Percentiles rank a stretch among this genome's conserved stretches.
These are phyloP conservation scores for Triangularia setosa DNA, from an alignment of 2,329 filamentous ascomycete genomes.

Conservation along the genomic window DNA sequence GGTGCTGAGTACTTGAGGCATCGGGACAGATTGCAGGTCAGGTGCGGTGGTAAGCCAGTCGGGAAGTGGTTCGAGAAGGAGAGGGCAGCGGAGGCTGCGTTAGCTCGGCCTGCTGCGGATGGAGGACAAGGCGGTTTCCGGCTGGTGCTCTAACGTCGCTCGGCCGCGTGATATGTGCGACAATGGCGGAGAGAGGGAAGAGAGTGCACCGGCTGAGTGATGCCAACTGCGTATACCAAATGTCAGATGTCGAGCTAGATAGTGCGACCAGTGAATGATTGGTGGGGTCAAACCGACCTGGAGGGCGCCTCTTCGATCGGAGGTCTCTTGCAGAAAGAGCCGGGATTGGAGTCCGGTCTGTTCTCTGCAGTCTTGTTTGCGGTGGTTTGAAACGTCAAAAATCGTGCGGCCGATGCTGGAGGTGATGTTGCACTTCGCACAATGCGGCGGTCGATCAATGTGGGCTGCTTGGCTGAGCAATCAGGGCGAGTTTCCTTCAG, in stretches of 20 bases:
- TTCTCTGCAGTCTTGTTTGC: neutral
- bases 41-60: neutral
- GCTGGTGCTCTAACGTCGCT: neutral
- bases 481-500: constrained; percentile 4
- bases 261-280: neutral
- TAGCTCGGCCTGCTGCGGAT: neutral
- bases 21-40: constrained; percentile 34
- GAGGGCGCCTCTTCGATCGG: neutral
- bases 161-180: neutral
- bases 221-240: neutral
- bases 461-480: constrained; percentile 11
- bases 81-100: neutral
- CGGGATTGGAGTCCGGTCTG: neutral
- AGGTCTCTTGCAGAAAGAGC: neutral
- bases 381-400: neutral
- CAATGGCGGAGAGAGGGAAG: neutral
- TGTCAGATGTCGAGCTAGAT: neutral
- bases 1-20: constrained; percentile 71
- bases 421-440: neutral
- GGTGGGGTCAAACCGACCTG: neutral
- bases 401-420: neutral
- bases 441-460: neutral
- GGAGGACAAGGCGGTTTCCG: neutral
- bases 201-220: neutral
- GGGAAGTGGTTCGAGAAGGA: constrained; percentile 2